Conservation (phyloP, 2,329 filamentous ascomycete genomes). For the Cladobotryum protrusum region DNA sequence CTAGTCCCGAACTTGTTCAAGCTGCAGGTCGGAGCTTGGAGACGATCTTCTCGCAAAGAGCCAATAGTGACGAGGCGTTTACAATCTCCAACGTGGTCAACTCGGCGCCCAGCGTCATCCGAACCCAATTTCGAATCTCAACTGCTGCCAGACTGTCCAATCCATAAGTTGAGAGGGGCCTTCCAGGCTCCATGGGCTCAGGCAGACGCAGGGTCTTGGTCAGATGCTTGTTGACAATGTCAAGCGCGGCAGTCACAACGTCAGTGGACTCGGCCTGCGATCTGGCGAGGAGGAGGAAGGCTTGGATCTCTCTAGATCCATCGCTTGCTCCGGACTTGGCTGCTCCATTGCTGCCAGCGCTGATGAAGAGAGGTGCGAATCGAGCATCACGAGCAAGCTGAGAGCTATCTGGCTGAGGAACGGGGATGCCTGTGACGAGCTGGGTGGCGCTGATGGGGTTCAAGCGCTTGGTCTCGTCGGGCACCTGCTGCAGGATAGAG, state of each 20-base stretch:
- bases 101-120: not conserved
- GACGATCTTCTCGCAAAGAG: not conserved
- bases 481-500: not conserved
- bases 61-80: not conserved
- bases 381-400: not conserved
- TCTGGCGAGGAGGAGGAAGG: not conserved
- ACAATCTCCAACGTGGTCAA: constrained; percentile 2
- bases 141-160: constrained; percentile 20
- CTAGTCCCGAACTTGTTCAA: no score
- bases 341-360: not conserved
- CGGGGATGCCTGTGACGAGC: not conserved
- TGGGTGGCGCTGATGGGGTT: not conserved
- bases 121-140: constrained; percentile 18
- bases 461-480: not conserved
- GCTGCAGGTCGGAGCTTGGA: not conserved
- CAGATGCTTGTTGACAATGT: not conserved
- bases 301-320: no score
- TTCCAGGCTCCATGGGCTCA: constrained; percentile 13
- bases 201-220: not conserved
- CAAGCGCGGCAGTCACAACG: not conserved
- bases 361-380: not conserved
- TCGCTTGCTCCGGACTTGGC: no score
- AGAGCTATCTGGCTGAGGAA: not conserved
- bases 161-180: constrained; percentile 14
- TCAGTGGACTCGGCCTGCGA: not conserved